phyloP scores from a whole-genome alignment of 2,329 filamentous ascomycete genomes.

The Aspergillus japonicus region DNA sequence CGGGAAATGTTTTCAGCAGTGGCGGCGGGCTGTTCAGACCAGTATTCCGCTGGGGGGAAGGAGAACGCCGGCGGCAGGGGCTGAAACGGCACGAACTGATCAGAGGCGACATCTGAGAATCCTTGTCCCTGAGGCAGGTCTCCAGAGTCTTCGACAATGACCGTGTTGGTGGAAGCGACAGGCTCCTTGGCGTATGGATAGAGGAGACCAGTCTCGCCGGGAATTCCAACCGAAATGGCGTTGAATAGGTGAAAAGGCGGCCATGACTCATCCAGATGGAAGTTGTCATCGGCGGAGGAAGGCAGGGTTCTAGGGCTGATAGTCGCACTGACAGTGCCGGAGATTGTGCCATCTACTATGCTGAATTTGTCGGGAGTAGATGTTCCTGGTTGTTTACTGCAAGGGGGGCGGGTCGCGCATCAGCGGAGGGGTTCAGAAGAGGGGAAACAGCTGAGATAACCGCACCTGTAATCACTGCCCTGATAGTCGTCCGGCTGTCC shows the following conservation, averaged over 20 bases:
- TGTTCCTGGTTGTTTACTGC: constrained; percentile 32
- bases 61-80: constrained; percentile 31
- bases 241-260: constrained; percentile 39
- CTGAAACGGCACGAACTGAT: constrained; percentile 32
- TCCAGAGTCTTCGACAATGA: constrained; percentile 38
- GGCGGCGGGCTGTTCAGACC: constrained; percentile 23
- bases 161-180: constrained; percentile 26
- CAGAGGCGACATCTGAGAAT: constrained; percentile 30
- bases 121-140: constrained; percentile 30
- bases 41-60: constrained; percentile 28
- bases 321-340: constrained; percentile 35
- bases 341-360: constrained; percentile 28
- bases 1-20: constrained; percentile 9
- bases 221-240: constrained; percentile 31
- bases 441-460: constrained; percentile 3
- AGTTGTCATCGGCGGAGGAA: constrained; percentile 39
- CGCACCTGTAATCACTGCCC: constrained; percentile 31
- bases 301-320: constrained; percentile 39
- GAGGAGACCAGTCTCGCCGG: constrained; percentile 33
- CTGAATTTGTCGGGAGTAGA: constrained; percentile 34
- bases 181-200: constrained; percentile 36
- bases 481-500: constrained; percentile 26
- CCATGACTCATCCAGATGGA: constrained; percentile 39
- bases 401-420: constrained; percentile 9
- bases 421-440: constrained; percentile 3